These are phyloP conservation scores for Talaromyces sp. DNA, from an alignment of 2,329 filamentous ascomycete genomes.

Conservation along the genomic window DNA sequence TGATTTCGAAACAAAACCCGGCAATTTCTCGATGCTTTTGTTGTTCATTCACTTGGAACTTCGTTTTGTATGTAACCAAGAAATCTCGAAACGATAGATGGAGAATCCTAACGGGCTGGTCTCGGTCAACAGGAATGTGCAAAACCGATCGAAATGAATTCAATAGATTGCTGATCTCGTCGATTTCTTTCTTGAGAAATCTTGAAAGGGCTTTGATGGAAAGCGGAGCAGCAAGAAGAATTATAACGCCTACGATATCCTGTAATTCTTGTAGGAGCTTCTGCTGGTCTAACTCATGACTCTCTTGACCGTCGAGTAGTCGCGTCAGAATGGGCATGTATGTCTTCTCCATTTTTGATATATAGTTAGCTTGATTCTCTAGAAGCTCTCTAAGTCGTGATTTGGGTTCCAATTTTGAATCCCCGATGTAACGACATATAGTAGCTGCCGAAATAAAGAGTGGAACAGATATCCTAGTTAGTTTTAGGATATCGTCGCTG, in stretches of 20 bases:
- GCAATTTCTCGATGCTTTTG: background rate
- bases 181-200: slow-evolving; percentile 15
- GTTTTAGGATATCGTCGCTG: background rate
- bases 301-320: slow-evolving; percentile 19
- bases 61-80: slow-evolving; percentile 21
- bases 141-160: background rate
- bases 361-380: too few species aligned
- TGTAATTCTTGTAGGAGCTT: slow-evolving; percentile 19
- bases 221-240: slow-evolving; percentile 23
- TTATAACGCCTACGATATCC: slow-evolving; percentile 24
- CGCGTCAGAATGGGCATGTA: slow-evolving; percentile 25
- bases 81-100: slow-evolving; percentile 34
- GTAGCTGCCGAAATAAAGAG: too few species aligned
- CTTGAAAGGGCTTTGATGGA: slow-evolving; percentile 19
- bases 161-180: slow-evolving; percentile 9
- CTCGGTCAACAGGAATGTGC: background rate
- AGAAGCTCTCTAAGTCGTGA: too few species aligned
- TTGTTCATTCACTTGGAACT: background rate
- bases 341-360: slow-evolving; percentile 22
- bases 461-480: slow-evolving; percentile 16
- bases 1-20: background rate
- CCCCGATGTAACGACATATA: too few species aligned
- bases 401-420: too few species aligned
- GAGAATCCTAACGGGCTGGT: slow-evolving; percentile 18
- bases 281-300: background rate